Base-by-base conservation (phyloP, 352 stramenopile species). In the Phytophthora colocasiae region DNA sequence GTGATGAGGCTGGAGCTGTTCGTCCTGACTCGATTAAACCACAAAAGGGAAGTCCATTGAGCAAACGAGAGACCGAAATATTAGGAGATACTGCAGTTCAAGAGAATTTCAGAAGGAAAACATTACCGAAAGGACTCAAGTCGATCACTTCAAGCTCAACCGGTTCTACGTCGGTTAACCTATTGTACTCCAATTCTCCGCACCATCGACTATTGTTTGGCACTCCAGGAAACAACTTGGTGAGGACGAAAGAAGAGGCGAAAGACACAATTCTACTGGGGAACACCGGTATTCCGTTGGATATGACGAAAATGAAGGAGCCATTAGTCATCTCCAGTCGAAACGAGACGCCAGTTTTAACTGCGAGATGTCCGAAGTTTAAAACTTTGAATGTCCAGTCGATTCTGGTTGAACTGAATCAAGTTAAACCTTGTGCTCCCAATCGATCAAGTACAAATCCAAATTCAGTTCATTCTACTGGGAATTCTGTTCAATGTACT, bases 311-410 rank as follows among this genome's bases (percentile, higher is more conserved):
- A 43, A 65, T 58, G 53, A 73, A 63, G 54, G 66, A 75, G 32
- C 65, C 50, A 11, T 40, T 53, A 22, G 29, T 36, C 10, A 58
- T 55, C 31, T 60, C 41, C 31, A 67, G 40, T 63, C 69, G 63
- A 8, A 43, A 53, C 3, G 71, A 80, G 22, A 61, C 51, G 14
- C 57, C 48, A 1, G 34, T 79, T 3, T 17, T 67, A 11, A 75
- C 55, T 3, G 58, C 69, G 19, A 71, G 63, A 44, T 84, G 71
- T 27, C 84, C 77, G 14, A 89, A 77, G 19, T 83, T 93, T 24
- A 72, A 86, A 15, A 39, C 62, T 3, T 71, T 93, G 0, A 51
- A 73, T n/a, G 58, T 89, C 14, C 53, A 53, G 12, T 60, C 58
- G 0, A 66, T 93, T 0, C 48, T 95, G 0, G 48, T 65, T 5